Base-by-base conservation (phyloP, 2,329 filamentous ascomycete species). In the Fusarium napiforme region DNA sequence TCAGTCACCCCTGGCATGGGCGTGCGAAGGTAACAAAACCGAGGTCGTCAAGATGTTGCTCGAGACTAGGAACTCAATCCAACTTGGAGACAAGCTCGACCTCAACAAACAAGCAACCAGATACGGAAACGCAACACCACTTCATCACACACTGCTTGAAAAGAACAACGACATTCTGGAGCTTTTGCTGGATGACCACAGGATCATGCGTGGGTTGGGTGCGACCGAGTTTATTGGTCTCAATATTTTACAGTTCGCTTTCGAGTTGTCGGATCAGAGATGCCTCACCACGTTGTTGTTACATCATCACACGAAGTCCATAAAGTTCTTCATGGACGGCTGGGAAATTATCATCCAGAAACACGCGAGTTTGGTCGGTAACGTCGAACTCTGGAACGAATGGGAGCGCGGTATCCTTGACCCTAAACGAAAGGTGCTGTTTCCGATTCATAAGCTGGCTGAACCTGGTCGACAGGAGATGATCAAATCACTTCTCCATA, bases 1-100 rank as follows among this genome's bases (percentile, higher is more conserved):
- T 6, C 8, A 9, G 19, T 30, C 47, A 15, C 9, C 47, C 5
- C 23, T 55, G 4, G 6, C 59, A 10, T 45, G 19, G 39, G 59
- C 32, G 5, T 45, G 47, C 18, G 15, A 23, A 14, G 2, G 3
- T 1, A 32, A 32, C 4, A 8, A 19, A 1, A 7, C 9, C 5
- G 30, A 61, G 7, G 32, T 30, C 15, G 23, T 45, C 23, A 11
- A 45, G 19, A 5, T 19, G 8, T 61, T 61, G 23, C 39, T 45
- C 5, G 26, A n/a, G 45, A n/a, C 45, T 47, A 15, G 26, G 9
- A 30, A 30, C 9, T 30, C 26, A n/a, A 4, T n/a, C 26, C 26
- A 47, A 47, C 2, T 9, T 8, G 4, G 23, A n/a, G 4, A 3
- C 8, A 32, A 3, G 19, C 15, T 55, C 1, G 32, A 45, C 3